Evolutionary conservation across 2,329 filamentous ascomycete genomes (phyloP), one percentile per base, ranked within the genome.

Genomic region (Fusarium metavorans): DNA sequence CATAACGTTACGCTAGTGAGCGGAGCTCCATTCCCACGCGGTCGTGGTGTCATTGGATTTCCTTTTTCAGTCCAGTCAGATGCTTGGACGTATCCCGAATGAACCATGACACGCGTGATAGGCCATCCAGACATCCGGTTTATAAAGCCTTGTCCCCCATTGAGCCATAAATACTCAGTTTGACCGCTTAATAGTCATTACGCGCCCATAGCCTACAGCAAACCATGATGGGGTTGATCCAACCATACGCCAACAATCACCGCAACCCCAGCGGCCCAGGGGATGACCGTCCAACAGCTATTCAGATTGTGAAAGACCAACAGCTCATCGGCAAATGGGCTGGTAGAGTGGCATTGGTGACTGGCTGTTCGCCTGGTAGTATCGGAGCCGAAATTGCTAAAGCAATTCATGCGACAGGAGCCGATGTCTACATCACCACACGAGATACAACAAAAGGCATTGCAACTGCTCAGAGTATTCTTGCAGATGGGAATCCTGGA

Each of bases 361-460:
- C 63, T 45, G 63, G 63, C 1, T 65, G 63, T 23, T 65, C 63
- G 27, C 63, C 63, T 8, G 50, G 52, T 2, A 35, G 63, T n/a
- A 45, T 58, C 9, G 52, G 52, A 35, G 50, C 63, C 6, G 63
- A 65, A 32, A 16, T 58, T 1, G 63, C 63, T 0, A 58, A 11
- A 35, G 63, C 63, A n/a, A 27, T 48, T 18, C 52, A 58, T 16
- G 35, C 50, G 4, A 58, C 52, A 6, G 52, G 63, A 30, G 63
- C 63, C 5, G 52, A 65, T 4, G 30, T 65, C 16, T 65, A 58
- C 32, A 39, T 58, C 5, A 48, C 52, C 6, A 23, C 57, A 2
- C 63, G 63, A 6, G 63, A 65, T 32, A 39, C 37, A 3, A 18
- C 11, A 6, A 65, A 52, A 8, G 63, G 41, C 1, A 4, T n/a